Evolutionary conservation across 2,329 filamentous ascomycete genomes (phyloP), one percentile per base, ranked within the genome.

Genomic region (Fusarium liriodendri): DNA sequence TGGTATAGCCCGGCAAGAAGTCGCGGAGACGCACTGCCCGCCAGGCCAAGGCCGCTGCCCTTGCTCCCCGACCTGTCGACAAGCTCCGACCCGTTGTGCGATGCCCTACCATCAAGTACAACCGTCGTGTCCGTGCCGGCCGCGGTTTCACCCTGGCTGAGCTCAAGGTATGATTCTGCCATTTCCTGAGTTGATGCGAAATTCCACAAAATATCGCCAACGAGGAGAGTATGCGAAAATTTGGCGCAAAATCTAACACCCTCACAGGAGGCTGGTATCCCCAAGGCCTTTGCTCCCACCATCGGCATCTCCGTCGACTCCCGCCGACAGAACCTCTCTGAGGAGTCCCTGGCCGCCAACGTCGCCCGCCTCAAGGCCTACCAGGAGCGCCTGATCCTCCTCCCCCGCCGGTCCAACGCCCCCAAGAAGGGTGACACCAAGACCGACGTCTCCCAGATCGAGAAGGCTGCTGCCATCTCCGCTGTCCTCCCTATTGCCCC

Each of bases 31-130:
- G 97, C 83, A 91, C 94, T 87, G 94, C 95, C 80, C 96, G 97
- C 87, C 91, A 95, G 85, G 92, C 93, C 82, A 99, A 98, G 94
- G 96, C 96, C 84, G 95, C 95, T 82, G 93, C 94, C 83, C 90
- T 98, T 83, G 97, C 97, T 84, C 97, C 97, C 84, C 95, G 97
- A 83, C 97, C 97, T 80, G 94, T 98, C 87, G 97, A 99, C 91
- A 95, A 94, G 88, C 91, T 99, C 85, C 93, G 95, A 85, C 97
- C 97, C 79, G 89, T 98, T 87, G 96, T 99, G 81, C 94, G 95
- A 89, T 98, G 96, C 93, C 96, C 97, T 84, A 96, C 94, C 82
- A 88, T 98, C 90, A 98, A 97, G 91, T 97, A 99, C 92, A 99
- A 99, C 94, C 95, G 97, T 85, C 95, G 95, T 85, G 94, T 97